Evolutionary conservation across 495 filamentous ascomycete genomes (phyloP).

Genomic region (Sordaria brevicollis): DNA sequence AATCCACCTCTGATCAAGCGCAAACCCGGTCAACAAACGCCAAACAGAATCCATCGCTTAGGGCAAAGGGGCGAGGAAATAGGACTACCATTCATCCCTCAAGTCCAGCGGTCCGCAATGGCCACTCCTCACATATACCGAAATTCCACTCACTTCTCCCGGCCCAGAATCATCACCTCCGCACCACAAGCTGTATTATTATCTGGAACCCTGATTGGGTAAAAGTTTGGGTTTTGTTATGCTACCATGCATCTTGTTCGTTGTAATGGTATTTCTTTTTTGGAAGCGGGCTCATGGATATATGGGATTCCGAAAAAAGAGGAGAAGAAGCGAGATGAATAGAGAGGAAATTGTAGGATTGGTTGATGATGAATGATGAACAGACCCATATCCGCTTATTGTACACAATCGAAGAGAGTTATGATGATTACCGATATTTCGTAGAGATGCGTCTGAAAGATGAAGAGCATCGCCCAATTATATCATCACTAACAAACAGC

Average conservation of each 20-base stretch:
- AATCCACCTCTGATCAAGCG: background rate
- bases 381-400: background rate
- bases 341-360: too few relatives aligned
- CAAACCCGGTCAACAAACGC: background rate
- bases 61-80: background rate
- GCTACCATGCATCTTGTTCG: background rate
- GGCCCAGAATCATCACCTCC: background rate
- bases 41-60: background rate
- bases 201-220: background rate
- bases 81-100: background rate
- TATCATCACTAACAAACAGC: too few relatives aligned
- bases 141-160: background rate
- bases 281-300: background rate
- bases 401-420: background rate
- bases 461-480: too few relatives aligned
- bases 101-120: background rate
- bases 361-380: background rate
- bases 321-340: background rate
- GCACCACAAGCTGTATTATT: background rate
- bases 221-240: background rate
- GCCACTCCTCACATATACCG: background rate
- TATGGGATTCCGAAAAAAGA: background rate
- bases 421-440: too few relatives aligned
- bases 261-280: background rate
- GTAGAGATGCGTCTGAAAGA: too few relatives aligned